These are phyloP conservation scores for Wickerhamomyces hampshirensis DNA, from an alignment of 805 yeast species.

Conservation along the genomic window DNA sequence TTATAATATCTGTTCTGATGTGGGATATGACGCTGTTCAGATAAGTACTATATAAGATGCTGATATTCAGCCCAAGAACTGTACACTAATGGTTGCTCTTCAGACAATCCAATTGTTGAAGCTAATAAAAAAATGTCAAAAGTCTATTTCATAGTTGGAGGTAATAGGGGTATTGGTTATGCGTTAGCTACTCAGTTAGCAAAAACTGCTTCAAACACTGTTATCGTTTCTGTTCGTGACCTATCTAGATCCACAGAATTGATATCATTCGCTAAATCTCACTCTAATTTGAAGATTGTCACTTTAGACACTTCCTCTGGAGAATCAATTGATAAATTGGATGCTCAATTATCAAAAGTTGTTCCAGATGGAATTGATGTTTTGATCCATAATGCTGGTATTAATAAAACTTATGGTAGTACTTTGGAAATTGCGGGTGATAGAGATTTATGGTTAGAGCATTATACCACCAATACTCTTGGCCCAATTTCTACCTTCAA, in stretches of 20 bases:
- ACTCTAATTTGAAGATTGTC: slow-evolving; percentile 7
- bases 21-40: too few relatives aligned
- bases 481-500: slow-evolving; percentile 22
- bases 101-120: too few relatives aligned
- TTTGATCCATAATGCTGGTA: slow-evolving; percentile 15
- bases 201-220: background rate
- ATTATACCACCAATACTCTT: slow-evolving; percentile 19
- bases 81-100: too few relatives aligned
- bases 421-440: background rate
- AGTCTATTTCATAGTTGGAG: slow-evolving; percentile 4
- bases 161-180: slow-evolving; percentile 12
- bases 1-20: too few relatives aligned
- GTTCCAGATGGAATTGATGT: slow-evolving; percentile 13
- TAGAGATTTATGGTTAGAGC: slow-evolving; percentile 10
- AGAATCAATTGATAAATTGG: slow-evolving; percentile 7
- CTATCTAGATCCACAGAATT: slow-evolving; percentile 4
- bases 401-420: background rate
- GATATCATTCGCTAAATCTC: slow-evolving; percentile 1
- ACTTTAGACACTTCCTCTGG: slow-evolving; percentile 8
- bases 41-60: too few relatives aligned
- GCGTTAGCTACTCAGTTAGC: background rate
- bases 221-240: slow-evolving; percentile 5
- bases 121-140: too few relatives aligned
- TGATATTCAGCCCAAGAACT: too few relatives aligned
- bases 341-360: slow-evolving; percentile 5